Evolutionary conservation across 352 stramenopile species (phyloP).

Genomic region (Discostella stelligera): DNA sequence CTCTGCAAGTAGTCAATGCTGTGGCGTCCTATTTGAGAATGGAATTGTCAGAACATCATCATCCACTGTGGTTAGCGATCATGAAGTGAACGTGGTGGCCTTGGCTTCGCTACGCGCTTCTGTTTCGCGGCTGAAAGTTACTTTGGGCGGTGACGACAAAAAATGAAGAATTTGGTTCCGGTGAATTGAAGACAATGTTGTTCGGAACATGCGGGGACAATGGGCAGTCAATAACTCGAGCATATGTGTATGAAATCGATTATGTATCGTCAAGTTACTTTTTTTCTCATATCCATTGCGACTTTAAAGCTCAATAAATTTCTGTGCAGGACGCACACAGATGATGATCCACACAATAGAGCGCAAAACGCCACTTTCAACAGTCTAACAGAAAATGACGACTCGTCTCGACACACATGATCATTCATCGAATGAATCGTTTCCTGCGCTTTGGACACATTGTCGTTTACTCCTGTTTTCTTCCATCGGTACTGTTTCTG

Average conservation of each 20-base stretch:
- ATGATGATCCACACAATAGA: background rate
- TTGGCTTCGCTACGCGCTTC: slow-evolving; percentile 49
- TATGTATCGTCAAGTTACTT: too few species aligned
- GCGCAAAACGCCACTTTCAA: too few species aligned
- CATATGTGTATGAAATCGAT: too few species aligned
- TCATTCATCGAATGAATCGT: background rate
- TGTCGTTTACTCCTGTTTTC: background rate
- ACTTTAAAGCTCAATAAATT: background rate
- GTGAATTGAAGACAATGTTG: background rate
- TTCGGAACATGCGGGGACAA: background rate
- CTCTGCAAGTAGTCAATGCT: slow-evolving; percentile 19
- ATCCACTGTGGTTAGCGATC: slow-evolving; percentile 8
- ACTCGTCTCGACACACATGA: background rate
- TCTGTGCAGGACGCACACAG: background rate
- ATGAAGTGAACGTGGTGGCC: slow-evolving; percentile 44
- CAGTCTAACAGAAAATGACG: too few species aligned
- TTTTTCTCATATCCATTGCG: too few species aligned
- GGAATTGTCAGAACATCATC: slow-evolving; percentile 38
- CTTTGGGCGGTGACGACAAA: slow-evolving; percentile 18
- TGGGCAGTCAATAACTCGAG: too few species aligned
- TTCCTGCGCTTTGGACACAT: background rate
- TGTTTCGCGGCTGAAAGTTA: slow-evolving; percentile 26
- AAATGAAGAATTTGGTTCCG: background rate
- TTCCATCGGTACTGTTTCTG: background rate
- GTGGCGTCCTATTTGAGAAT: slow-evolving; percentile 42